Evolutionary conservation across 192 early-diverging fungal genomes (phyloP), one percentile per base, ranked within the genome.

Genomic region (Rhizoclosmatium globosum): DNA sequence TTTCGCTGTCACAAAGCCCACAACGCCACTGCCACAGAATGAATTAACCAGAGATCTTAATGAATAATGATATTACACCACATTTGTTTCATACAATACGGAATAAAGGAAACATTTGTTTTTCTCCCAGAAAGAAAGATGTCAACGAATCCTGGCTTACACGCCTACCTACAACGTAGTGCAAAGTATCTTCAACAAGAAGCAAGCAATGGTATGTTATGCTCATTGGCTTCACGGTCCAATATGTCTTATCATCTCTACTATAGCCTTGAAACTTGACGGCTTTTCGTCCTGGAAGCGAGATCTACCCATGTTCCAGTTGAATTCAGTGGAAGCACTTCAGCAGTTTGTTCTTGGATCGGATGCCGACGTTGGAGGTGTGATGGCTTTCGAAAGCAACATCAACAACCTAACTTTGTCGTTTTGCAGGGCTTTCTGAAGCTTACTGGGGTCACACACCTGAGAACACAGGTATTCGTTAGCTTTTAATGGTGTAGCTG

Each of bases 321-420:
- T 96, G 47, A 89, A 89, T 45, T 79, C 75, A 4, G 84, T 89
- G 43, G 85, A 89, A 44, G 92, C 93, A 78, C 72, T 98, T 45
- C 76, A 92, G 48, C 69, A 84, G 31, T 98, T 95, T 94, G 81
- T 90, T 15, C 87, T 95, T 39, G 97, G 97, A 0, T 93, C 92
- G 2, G 97, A 98, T 84, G 91, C 92, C 65, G 96, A 98, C 82
- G 94, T 98, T 86, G 96, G 96, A 84, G 94, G 95, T 68, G 87
- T 84, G 77, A 89, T 87, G 48, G 83, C 86, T 42, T 44, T 21
- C 39, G 72, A 4, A 71, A 77, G 31, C 71, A 15, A 19, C n/a
- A 31, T 19, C 39, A 47, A 15, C 39, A 15, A 23, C 53, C 21
- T 6, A 44, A 31, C 76, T 15, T 57, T 9, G 47, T 47, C 44